Evolutionary conservation across 768 basidiomycete species (phyloP).

Genomic region (Hericium rajendrae): DNA sequence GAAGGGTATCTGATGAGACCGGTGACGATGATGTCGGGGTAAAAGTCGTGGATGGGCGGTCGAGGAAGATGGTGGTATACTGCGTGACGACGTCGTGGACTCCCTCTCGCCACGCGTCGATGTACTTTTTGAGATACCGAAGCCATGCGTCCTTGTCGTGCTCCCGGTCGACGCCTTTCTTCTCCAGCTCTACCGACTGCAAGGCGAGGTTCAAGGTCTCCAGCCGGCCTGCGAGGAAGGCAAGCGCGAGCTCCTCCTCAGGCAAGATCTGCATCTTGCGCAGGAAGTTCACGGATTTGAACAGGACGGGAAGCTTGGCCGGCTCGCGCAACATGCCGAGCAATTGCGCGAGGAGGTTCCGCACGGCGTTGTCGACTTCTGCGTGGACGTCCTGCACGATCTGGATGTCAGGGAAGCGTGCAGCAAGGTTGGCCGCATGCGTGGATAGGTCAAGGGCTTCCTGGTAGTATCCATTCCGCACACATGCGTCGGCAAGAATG

Average conservation of each 20-base stretch:
- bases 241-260: conserved; percentile 72
- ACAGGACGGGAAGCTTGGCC: conserved; percentile 79
- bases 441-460: conserved; percentile 82
- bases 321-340: conserved; percentile 74
- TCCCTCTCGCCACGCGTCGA: conserved; percentile 87
- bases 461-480: conserved; percentile 84
- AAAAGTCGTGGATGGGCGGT: conserved; percentile 35
- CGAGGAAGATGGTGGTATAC: conserved; percentile 82
- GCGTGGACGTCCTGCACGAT: conserved; percentile 53
- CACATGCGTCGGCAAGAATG: conserved; percentile 84
- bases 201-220: conserved; percentile 51
- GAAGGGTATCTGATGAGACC: conserved; percentile 26
- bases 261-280: conserved; percentile 69
- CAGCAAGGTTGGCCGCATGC: conserved; percentile 46
- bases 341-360: conserved; percentile 66
- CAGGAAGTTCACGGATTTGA: conserved; percentile 84
- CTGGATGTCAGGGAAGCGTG: conserved; percentile 32
- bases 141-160: conserved; percentile 58
- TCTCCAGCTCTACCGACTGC: conserved; percentile 36
- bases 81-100: conserved; percentile 90
- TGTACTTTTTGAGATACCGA: conserved; percentile 74
- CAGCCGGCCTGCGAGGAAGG: conserved; percentile 71
- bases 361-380: conserved; percentile 59
- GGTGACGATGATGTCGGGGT: conserved; percentile 3
- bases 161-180: conserved; percentile 27